Base-by-base conservation (phyloP, 2,329 filamentous ascomycete genomes). In the Fusarium acutatum region DNA sequence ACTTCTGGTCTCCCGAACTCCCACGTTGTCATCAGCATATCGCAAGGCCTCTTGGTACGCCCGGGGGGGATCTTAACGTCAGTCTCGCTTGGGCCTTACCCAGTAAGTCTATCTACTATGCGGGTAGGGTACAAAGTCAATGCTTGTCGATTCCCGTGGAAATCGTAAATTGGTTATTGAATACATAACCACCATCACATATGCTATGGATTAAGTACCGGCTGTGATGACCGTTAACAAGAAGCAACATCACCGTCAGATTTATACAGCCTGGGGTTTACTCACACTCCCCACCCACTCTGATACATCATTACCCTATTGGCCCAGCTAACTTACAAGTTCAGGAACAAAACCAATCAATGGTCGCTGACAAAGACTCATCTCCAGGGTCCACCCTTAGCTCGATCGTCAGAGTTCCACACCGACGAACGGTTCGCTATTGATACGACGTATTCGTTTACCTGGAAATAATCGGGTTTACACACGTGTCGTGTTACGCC, bases 361-460 rank as follows among this genome's bases (percentile, higher is more conserved):
- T 47, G 38, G 12, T 18, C 26, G 53, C 56, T 74, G 38, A 59
- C 44, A 68, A 57, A 73, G 44, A 38, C 53, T 60, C 58, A 61
- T 60, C 43, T 66, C 56, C 30, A 73, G 69, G 69, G 64, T 64
- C 72, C 65, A 40, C 47, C 67, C 53, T 64, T 70, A 71, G 61
- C 72, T 69, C 60, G 71, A 74, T 74, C 60, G 49, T 35, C 54
- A 32, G 15, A 49, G 52, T 49, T 53, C 63, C 68, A 58, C 62
- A 67, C 59, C 49, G 37, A 73, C 32, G 56, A 73, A 67, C 66
- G 37, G 43, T 68, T 70, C 30, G 20, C 43, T 47, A 24, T 52
- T 54, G 35, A 73, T 75, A 73, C 72, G 73, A 65, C 73, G 73
- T 75, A 75, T 75, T 75, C 73, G 73, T 72, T 71, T 50, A 69